phyloP scores from a whole-genome alignment of 192 early-diverging fungal genomes.

The Haplosporangium gracile region DNA sequence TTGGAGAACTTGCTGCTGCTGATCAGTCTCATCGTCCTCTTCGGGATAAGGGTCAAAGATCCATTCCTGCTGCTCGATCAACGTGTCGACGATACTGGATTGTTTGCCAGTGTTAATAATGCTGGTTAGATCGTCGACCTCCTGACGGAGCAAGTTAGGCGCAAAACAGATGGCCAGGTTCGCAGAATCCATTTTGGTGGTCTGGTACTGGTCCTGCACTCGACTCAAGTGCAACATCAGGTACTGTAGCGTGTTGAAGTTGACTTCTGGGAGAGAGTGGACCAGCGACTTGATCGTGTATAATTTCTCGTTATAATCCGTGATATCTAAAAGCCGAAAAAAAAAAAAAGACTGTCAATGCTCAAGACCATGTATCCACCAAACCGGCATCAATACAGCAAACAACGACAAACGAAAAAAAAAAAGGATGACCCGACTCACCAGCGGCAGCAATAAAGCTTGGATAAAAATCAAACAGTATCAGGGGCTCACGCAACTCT shows the following conservation, averaged over 20 bases:
- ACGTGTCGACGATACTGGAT: constrained; percentile 75
- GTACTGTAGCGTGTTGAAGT: constrained; percentile 70
- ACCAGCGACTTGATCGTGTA: constrained; percentile 76
- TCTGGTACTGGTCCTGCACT: constrained; percentile 72
- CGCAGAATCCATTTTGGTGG: constrained; percentile 93
- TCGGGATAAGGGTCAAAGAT: constrained; percentile 65
- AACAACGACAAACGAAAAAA: background rate
- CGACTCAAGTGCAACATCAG: constrained; percentile 76
- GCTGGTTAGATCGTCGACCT: constrained; percentile 65
- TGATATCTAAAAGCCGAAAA: constrained; percentile 45
- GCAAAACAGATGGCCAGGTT: constrained; percentile 94
- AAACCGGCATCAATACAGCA: background rate
- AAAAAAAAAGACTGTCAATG: background rate
- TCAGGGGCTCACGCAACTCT: constrained; percentile 76
- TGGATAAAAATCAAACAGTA: constrained; percentile 79
- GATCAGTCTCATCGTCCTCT: constrained; percentile 47
- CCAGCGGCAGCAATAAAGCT: constrained; percentile 77
- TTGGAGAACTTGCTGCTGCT: background rate
- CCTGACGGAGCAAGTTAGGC: constrained; percentile 77
- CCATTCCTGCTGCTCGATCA: constrained; percentile 78
- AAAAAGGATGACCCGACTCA: constrained; percentile 8
- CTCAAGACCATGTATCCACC: background rate
- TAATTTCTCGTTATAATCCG: constrained; percentile 78
- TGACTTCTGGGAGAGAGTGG: constrained; percentile 71
- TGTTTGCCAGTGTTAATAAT: constrained; percentile 79